Percentiles rank a stretch among this genome's conserved stretches.
phyloP scores from a whole-genome alignment of 2,329 filamentous ascomycete species.

The Ophiostoma ips region DNA sequence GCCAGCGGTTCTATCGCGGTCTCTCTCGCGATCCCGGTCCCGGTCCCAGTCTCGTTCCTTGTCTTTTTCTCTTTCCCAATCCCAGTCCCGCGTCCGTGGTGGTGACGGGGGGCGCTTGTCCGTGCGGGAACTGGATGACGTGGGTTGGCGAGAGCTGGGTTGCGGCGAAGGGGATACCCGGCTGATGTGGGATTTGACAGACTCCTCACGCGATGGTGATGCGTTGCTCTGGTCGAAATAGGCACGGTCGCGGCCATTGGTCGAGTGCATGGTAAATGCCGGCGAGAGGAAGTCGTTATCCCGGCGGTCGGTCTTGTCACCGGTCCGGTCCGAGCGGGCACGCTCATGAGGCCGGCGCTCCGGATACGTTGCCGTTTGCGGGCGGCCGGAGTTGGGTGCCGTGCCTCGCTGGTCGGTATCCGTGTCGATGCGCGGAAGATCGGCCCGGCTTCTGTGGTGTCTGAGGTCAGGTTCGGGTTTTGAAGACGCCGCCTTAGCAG shows the following conservation, averaged over 20 bases:
- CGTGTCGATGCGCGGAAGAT: constrained; percentile 33
- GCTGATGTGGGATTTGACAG: constrained; percentile 4
- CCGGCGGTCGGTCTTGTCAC: constrained; percentile 11
- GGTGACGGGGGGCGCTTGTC: constrained; percentile 3
- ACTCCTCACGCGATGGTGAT: constrained; percentile 10
- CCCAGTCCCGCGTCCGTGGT: constrained; percentile 1
- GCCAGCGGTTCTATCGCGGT: constrained; percentile 1
- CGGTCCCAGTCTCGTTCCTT: not conserved
- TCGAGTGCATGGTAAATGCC: constrained; percentile 26
- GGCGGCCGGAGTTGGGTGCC: not conserved
- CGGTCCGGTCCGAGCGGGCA: not conserved
- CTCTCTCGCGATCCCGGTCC: constrained; percentile 1
- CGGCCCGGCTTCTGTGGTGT: constrained; percentile 24
- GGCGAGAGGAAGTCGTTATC: constrained; percentile 27
- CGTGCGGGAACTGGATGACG: constrained; percentile 14
- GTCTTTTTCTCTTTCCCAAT: constrained; percentile 9
- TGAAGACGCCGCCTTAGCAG: not conserved
- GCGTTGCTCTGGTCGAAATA: constrained; percentile 22
- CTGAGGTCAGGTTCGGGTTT: constrained; percentile 11
- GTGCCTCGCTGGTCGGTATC: constrained; percentile 21
- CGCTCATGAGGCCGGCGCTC: not conserved
- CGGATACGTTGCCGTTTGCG: not conserved
- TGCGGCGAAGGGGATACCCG: constrained; percentile 11
- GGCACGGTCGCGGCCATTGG: constrained; percentile 28
- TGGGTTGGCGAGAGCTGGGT: constrained; percentile 17